Base-by-base conservation (phyloP, 148 eudicot species). In the Vaccinium darrowii region DNA sequence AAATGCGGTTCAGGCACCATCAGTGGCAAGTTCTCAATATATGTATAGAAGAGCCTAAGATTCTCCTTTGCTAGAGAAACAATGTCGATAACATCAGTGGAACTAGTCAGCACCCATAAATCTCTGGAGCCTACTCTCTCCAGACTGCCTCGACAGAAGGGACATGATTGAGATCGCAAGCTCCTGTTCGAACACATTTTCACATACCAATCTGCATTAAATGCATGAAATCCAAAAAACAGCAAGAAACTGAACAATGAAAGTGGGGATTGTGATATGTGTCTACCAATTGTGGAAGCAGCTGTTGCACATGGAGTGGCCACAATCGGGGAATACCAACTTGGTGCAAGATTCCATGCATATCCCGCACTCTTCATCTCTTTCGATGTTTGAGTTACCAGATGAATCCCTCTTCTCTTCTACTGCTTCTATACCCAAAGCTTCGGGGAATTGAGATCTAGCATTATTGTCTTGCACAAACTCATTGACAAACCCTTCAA, bases 281-380 rank as follows among this genome's bases (percentile, higher is more conserved):
- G 25, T 27, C 27, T 93, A 95, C 98, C 98, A 96, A 81, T 96
- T 94, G 67, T 88, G 88, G 89, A 92, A 96, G 86, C 98, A 96
- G 25, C 82, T 83, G 74, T 88, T 88, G 91, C 98, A 96, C 94
- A 96, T 87, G 19, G 94, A 91, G 88, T 96, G 98, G 67, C 94
- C 94, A 75, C 98, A 96, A 83, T 90, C 82, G 5, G 98, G 98
- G 75, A 96, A 81, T 19, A 90, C 98, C 87, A 93, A 90, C 80
- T 92, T 92, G 77, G 91, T 86, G 86, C 90, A 87, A 80, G 84
- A 83, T 86, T 96, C 98, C 97, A 94, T 87, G 80, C 98, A 96
- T 86, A 96, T 96, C 15, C 94, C 94, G 78, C 98, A 96, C 81
- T 96, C 98, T 30, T 93, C 94, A 43, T 96, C 98, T 84, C 88